Conservation (phyloP, 106 monocot species). For the Dioscorea dumetorum region DNA sequence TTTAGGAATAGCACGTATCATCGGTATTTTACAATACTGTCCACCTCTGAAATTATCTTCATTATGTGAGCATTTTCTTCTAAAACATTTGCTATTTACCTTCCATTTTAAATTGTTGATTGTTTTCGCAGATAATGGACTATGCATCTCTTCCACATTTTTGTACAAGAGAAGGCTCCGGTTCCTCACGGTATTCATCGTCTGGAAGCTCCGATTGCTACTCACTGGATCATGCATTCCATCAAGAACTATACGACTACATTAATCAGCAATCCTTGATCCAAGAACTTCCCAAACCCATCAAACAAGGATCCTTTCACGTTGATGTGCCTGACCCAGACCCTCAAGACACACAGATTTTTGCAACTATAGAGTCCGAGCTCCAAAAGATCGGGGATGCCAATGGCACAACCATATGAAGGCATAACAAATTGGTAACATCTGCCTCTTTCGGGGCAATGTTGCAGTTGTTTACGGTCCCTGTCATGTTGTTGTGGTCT, state of each 20-base stretch:
- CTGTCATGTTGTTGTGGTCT: too few relatives aligned
- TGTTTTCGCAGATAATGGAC: conserved; percentile 62
- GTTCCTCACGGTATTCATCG: conserved; percentile 43
- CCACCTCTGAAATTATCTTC: too few relatives aligned
- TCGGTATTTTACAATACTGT: too few relatives aligned
- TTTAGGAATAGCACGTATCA: too few relatives aligned
- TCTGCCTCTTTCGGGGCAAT: too few relatives aligned
- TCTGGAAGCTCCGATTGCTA: conserved; percentile 36
- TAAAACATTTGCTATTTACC: too few relatives aligned
- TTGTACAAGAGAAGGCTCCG: conserved; percentile 73
- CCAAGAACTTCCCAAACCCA: too few relatives aligned
- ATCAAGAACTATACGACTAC: conserved; percentile 71
- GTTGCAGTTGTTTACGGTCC: too few relatives aligned
- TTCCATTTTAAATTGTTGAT: too few relatives aligned
- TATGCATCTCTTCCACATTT: conserved; percentile 77
- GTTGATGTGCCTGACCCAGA: conserved; percentile 56
- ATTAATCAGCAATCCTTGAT: conserved; percentile 34
- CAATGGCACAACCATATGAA: conserved; percentile 28
- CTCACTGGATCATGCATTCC: conserved; percentile 75
- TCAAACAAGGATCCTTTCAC: too few relatives aligned
- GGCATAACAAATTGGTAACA: too few relatives aligned
- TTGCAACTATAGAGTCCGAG: conserved; percentile 55
- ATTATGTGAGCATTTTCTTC: too few relatives aligned
- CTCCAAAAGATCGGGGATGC: conserved; percentile 43
- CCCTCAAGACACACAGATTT: conserved; percentile 34